These are phyloP conservation scores for Scopulariopsis brevicaulis DNA, from an alignment of 2,329 filamentous ascomycete species.

Conservation along the genomic window DNA sequence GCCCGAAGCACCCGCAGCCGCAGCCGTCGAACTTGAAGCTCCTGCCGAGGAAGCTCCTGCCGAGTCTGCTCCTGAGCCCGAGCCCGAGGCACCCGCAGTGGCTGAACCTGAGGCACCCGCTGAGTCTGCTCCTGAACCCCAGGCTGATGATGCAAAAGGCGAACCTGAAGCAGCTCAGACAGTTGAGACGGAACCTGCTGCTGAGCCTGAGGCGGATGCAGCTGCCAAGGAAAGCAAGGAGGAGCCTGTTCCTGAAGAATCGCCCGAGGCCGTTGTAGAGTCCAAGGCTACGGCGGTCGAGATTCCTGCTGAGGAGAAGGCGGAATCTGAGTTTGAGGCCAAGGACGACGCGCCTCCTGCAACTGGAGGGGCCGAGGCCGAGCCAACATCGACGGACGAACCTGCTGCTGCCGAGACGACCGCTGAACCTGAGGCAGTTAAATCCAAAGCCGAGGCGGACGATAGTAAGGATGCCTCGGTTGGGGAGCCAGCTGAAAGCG, in stretches of 20 bases:
- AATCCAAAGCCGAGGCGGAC: background rate
- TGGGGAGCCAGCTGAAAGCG: background rate
- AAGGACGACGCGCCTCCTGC: background rate
- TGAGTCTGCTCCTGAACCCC: background rate
- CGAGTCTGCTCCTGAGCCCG: background rate
- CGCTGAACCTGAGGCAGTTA: constrained; percentile 3
- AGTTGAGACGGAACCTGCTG: background rate
- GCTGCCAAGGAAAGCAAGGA: background rate
- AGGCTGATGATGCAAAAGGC: background rate
- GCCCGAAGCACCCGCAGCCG: background rate
- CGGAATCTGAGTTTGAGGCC: background rate
- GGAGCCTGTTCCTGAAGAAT: background rate
- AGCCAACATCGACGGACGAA: background rate
- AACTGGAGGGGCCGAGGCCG: background rate
- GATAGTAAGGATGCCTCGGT: background rate
- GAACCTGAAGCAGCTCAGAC: background rate
- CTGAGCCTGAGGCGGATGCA: background rate
- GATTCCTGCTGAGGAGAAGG: background rate
- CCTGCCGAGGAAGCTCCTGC: no score
- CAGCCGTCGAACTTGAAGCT: no score
- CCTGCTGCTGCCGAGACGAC: constrained; percentile 3
- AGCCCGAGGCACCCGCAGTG: background rate
- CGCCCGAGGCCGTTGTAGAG: background rate
- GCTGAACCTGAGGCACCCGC: constrained; percentile 3
- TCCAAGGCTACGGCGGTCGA: background rate